phyloP scores from a whole-genome alignment of 129 eudicot species.

The Artemisia argyi region DNA sequence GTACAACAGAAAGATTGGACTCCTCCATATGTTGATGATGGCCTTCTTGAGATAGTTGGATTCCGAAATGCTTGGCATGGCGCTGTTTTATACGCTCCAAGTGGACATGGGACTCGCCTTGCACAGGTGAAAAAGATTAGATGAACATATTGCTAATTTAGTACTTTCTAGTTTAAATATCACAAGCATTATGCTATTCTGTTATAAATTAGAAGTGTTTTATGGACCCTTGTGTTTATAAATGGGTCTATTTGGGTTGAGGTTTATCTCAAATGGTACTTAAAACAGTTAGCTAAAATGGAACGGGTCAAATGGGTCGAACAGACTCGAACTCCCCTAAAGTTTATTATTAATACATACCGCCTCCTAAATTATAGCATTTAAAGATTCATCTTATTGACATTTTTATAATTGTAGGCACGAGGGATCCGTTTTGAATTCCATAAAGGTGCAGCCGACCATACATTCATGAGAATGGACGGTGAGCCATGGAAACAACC shows the following conservation, averaged over 20 bases:
- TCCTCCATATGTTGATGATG: conserved; percentile 82
- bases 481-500: conserved; percentile 95
- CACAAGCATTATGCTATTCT: no score
- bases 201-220: no score
- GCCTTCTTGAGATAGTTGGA: conserved; percentile 86
- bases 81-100: conserved; percentile 74
- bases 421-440: conserved; percentile 65
- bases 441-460: conserved; percentile 54
- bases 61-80: conserved; percentile 99
- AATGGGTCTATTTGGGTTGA: no score
- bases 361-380: neutral
- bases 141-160: neutral
- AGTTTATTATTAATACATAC: no score
- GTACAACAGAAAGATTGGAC: conserved; percentile 59
- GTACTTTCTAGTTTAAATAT: no score
- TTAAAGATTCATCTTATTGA: neutral
- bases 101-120: conserved; percentile 96
- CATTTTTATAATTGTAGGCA: conserved; percentile 35
- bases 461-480: conserved; percentile 73
- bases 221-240: no score
- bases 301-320: no score
- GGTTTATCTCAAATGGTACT: no score
- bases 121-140: conserved; percentile 66
- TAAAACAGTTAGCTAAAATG: no score
- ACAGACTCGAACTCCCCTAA: no score